Base-by-base conservation (phyloP, 116 monocot species). In the Papilionanthe hybrid region DNA sequence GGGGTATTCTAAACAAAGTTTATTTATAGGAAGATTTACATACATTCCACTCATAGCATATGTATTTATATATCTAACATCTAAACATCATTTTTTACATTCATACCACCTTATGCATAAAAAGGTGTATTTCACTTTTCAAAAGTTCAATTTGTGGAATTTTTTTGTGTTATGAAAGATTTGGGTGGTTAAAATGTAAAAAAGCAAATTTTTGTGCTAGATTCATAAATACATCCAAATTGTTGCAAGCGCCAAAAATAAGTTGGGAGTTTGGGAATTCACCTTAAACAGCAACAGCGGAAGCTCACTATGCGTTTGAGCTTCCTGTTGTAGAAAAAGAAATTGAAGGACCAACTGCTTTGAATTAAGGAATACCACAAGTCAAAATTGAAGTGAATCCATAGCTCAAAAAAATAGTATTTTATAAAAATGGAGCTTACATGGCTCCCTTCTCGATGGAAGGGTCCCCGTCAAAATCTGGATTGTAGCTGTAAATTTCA, bases 321-420 rank as follows among this genome's bases (percentile, higher is more conserved):
- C 75, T 98, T 98, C 78, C 81, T 88, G 60, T 94, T 98, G 86
- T 98, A 98, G 85, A 98, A 98, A 79, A 98, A 94, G 84, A 90
- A 98, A 79, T 90, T 89, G 88, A 90, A 89, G 9, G 98, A 93
- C 94, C 98, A 98, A 83, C 98, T 98, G 88, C 81, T 28, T 48
- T 42, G 15, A 75, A 77, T 37, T 12, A 32, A 60, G 23, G 44
- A 75, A 37, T 56, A 1, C 10, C 47, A 48, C 29, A 49, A 17
- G 9, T 50, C 13, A 48, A 13, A 25, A 23, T 6, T 75, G 27
- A 75, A 29, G 47, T 10, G 50, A 75, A 49, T 4, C n/a, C 18
- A 48, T 49, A 49, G 75, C 23, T 49, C 20, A 22, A 42, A 20
- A 44, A n/a, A 5, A 22, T 22, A 5, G 13, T 41, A 45, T 45